phyloP scores from a whole-genome alignment of 148 eudicot genomes.

The Talinum fruticosum region DNA sequence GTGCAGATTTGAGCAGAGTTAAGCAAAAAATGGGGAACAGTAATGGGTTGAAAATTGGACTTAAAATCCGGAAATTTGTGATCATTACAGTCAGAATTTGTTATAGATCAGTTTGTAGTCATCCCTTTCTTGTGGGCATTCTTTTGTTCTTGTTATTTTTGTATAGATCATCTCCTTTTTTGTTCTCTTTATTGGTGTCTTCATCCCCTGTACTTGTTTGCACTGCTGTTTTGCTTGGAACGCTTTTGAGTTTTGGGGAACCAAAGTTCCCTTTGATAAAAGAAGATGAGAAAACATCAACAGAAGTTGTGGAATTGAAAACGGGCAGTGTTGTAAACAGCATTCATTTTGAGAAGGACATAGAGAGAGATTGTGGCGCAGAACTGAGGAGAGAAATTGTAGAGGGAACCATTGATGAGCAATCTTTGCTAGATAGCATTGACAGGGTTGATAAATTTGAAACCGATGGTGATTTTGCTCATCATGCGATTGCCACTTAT shows the following conservation, averaged over 20 bases:
- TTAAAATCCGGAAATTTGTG: slow-evolving; percentile 37
- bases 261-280: slow-evolving; percentile 46
- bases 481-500: slow-evolving; percentile 19
- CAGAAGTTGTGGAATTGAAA: slow-evolving; percentile 27
- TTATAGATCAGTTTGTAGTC: slow-evolving; percentile 47
- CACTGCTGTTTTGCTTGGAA: slow-evolving; percentile 71
- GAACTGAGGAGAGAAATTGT: slow-evolving; percentile 32
- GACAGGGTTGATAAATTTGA: slow-evolving; percentile 27
- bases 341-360: slow-evolving; percentile 31
- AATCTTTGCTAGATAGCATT: slow-evolving; percentile 18
- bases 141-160: slow-evolving; percentile 39
- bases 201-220: slow-evolving; percentile 70
- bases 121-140: slow-evolving; percentile 61
- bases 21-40: slow-evolving; percentile 26
- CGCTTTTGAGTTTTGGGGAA: slow-evolving; percentile 69
- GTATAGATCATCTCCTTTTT: slow-evolving; percentile 55
- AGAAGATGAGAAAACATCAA: slow-evolving; percentile 29
- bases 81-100: slow-evolving; percentile 38
- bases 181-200: slow-evolving; percentile 59
- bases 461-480: neutral
- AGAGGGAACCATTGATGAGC: slow-evolving; percentile 30
- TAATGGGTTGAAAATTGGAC: slow-evolving; percentile 41
- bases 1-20: slow-evolving; percentile 15
- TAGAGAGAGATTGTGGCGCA: slow-evolving; percentile 24
- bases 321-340: slow-evolving; percentile 24